phyloP scores from a whole-genome alignment of 305 asterid genomes.

The Solanum hybrid region DNA sequence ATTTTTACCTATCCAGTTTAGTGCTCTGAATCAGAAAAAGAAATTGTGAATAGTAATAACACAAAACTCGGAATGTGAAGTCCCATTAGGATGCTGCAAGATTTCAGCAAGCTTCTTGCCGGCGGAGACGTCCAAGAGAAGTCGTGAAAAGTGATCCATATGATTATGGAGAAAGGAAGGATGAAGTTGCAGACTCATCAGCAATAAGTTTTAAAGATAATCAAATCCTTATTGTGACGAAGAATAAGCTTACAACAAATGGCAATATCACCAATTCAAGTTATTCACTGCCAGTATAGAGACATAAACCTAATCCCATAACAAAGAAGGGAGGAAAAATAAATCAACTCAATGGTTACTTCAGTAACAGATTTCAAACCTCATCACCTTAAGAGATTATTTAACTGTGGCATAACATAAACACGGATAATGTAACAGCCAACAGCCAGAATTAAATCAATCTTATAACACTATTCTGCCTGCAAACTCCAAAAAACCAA shows the following conservation, averaged over 20 bases:
- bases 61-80: neutral
- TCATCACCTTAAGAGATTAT: neutral
- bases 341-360: neutral
- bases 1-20: neutral
- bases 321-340: neutral
- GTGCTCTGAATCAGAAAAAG: neutral
- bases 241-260: neutral
- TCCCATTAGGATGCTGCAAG: neutral
- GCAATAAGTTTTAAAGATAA: neutral
- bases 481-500: neutral
- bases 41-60: neutral
- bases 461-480: neutral
- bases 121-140: neutral
- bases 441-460: conserved; percentile 5
- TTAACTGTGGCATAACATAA: neutral
- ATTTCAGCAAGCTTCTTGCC: neutral
- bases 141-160: neutral
- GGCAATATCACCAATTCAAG: neutral
- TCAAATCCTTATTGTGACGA: neutral
- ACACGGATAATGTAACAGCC: conserved; percentile 1
- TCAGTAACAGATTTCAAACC: neutral
- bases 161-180: neutral
- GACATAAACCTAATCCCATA: neutral
- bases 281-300: neutral
- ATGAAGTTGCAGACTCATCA: neutral